Evolutionary conservation across 805 yeast species (phyloP).

Genomic region (Barnettozyma pratensis): DNA sequence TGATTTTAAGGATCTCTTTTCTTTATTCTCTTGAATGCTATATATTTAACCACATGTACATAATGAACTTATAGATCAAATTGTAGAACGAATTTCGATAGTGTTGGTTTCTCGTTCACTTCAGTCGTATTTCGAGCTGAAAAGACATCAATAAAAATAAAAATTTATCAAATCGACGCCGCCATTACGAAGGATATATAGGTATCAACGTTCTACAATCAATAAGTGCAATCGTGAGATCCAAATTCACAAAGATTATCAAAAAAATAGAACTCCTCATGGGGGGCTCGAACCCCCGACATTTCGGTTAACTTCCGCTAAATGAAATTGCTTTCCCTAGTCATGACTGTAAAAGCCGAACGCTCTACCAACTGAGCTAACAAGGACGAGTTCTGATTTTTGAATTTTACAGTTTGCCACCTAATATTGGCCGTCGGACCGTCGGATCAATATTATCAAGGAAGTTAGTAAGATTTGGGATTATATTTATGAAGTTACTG

Average conservation of each 20-base stretch:
- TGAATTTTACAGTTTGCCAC: background rate
- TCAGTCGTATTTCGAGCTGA: no score
- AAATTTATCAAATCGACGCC: no score
- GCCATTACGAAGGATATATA: no score
- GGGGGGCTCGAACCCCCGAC: conserved; percentile 30
- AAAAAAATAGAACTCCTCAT: conserved; percentile 25
- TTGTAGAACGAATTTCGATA: no score
- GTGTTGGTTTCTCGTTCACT: no score
- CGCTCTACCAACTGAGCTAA: conserved; percentile 29
- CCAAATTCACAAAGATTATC: no score
- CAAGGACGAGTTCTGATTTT: conserved; percentile 24
- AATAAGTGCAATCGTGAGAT: background rate
- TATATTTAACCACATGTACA: background rate
- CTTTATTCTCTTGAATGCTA: background rate
- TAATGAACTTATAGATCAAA: background rate
- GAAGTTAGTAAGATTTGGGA: no score
- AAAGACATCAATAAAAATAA: no score
- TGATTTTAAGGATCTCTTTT: conserved; percentile 1
- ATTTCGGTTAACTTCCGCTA: conserved; percentile 22
- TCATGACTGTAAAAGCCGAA: conserved; percentile 26
- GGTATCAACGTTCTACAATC: background rate
- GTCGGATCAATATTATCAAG: no score
- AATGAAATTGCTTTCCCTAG: conserved; percentile 12
- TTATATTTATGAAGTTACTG: no score
- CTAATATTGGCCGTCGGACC: background rate